Conservation (phyloP, 2,329 filamentous ascomycete genomes). For the Aaosphaeria pasadenensis region DNA sequence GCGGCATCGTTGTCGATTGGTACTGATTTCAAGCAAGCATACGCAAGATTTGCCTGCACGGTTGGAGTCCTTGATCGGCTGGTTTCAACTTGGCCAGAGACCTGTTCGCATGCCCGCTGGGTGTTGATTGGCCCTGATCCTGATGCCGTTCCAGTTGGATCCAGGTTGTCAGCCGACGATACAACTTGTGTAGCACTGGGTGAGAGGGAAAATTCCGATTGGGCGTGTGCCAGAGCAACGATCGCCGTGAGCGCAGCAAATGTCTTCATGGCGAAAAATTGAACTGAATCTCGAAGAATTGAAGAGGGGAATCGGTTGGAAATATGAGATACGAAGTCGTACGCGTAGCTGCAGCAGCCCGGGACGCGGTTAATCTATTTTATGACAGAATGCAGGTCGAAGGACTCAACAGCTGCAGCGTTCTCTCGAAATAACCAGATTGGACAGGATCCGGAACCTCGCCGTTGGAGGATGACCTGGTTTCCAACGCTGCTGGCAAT, state of each 20-base stretch:
- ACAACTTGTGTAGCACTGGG: neutral
- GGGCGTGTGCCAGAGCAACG: conserved; percentile 15
- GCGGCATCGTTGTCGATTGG: conserved; percentile 27
- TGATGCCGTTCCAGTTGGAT: conserved; percentile 25
- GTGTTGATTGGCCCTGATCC: conserved; percentile 28
- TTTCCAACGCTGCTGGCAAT: no score
- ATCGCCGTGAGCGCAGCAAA: conserved; percentile 14
- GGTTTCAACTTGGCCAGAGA: conserved; percentile 14
- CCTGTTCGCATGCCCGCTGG: conserved; percentile 23
- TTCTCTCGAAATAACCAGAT: no score
- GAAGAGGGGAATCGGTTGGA: no score
- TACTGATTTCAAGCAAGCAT: conserved; percentile 36
- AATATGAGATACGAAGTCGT: no score
- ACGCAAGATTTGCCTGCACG: conserved; percentile 32
- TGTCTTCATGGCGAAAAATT: conserved; percentile 15
- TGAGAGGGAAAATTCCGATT: conserved; percentile 8
- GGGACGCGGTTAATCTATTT: no score
- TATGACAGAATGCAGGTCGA: no score
- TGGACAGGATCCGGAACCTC: no score
- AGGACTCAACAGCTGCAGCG: no score
- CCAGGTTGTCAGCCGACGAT: conserved; percentile 17
- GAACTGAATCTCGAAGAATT: no score
- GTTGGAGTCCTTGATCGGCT: conserved; percentile 12
- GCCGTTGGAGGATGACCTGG: no score
- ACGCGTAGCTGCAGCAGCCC: no score